Evolutionary conservation across 257 asterid genomes (phyloP).

Genomic region (Striga asiatica): DNA sequence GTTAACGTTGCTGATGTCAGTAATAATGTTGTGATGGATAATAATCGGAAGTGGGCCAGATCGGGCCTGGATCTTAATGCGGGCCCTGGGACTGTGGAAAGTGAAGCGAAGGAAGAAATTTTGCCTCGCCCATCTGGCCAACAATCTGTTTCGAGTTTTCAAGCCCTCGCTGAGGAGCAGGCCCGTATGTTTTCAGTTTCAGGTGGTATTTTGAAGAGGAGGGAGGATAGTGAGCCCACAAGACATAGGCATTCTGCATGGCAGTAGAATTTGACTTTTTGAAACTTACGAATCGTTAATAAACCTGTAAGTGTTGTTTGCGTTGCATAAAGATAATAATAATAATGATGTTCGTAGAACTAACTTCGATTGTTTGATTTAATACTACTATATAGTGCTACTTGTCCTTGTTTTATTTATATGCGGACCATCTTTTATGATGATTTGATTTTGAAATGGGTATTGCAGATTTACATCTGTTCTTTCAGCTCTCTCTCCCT

Average conservation of each 20-base stretch:
- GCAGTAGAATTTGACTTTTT: constrained; percentile 31
- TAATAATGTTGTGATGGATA: constrained; percentile 29
- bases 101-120: constrained; percentile 49
- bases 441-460: background rate
- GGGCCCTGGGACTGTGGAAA: constrained; percentile 61
- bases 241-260: constrained; percentile 66
- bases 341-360: background rate
- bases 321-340: constrained; percentile 13
- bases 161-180: constrained; percentile 54
- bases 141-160: constrained; percentile 50
- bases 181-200: constrained; percentile 41
- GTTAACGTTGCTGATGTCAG: constrained; percentile 38
- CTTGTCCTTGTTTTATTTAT: background rate
- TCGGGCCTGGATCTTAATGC: constrained; percentile 81
- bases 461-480: too few relatives aligned
- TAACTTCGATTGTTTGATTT: background rate
- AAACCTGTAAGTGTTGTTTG: constrained; percentile 14
- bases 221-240: constrained; percentile 58
- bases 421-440: background rate
- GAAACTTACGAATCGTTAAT: background rate
- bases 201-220: constrained; percentile 52
- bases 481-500: too few relatives aligned
- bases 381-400: background rate
- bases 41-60: constrained; percentile 31
- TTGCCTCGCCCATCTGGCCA: constrained; percentile 41